Evolutionary conservation across 2,329 filamentous ascomycete species (phyloP).

Genomic region (Chrysoporthe deuterocubensis): DNA sequence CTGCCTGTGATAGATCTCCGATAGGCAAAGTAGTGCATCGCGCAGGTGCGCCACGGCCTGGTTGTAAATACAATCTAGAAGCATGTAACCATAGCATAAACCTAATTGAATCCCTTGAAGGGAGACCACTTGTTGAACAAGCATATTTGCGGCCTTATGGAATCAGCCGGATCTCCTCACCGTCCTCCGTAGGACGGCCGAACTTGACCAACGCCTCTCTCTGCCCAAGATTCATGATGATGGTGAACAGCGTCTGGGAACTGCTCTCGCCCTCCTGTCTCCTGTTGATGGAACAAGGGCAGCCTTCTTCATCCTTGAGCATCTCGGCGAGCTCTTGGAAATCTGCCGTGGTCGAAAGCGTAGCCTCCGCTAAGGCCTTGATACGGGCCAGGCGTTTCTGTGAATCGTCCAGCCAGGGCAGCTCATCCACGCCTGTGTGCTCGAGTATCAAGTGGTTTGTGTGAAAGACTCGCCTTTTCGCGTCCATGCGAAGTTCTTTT

Average conservation of each 20-base stretch:
- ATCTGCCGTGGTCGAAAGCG: background rate
- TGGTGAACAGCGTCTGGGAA: conserved; percentile 24
- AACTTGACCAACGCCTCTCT: conserved; percentile 23
- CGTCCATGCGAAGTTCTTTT: conserved; percentile 12
- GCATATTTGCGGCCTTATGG: background rate
- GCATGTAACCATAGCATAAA: background rate
- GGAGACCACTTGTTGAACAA: background rate
- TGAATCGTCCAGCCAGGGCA: conserved; percentile 20
- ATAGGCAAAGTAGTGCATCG: background rate
- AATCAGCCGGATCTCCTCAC: conserved; percentile 20
- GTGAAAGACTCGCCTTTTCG: conserved; percentile 7
- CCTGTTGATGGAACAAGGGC: conserved; percentile 26
- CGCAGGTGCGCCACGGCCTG: background rate
- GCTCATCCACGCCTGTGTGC: conserved; percentile 22
- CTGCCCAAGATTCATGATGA: conserved; percentile 24
- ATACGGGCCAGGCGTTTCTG: conserved; percentile 12
- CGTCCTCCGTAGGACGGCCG: conserved; percentile 21
- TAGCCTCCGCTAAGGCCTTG: background rate
- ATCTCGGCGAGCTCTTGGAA: background rate
- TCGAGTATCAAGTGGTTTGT: conserved; percentile 25
- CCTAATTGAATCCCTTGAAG: background rate
- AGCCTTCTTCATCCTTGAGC: conserved; percentile 24
- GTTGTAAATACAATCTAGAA: background rate
- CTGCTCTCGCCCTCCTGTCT: background rate
- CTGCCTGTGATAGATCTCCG: background rate